A percentile compares a stretch with the other conserved stretches of the same genome.
Evolutionary conservation across 345 rosid genomes (phyloP).

Genomic region (Erodium maritimum): DNA sequence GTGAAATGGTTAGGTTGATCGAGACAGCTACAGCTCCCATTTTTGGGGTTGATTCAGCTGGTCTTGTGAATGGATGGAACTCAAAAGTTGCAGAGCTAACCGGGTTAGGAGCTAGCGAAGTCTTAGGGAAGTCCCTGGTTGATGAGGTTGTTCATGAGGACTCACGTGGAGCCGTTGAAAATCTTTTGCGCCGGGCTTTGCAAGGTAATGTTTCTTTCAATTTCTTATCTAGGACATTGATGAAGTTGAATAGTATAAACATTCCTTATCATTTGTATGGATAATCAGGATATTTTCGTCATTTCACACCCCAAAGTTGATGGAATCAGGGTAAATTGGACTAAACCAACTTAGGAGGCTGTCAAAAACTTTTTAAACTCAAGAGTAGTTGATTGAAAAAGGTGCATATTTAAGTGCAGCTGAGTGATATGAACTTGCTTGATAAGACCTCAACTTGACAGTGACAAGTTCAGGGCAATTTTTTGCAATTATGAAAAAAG

Average conservation of each 20-base stretch:
- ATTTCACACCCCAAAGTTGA: too few species aligned
- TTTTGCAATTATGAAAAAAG: too few species aligned
- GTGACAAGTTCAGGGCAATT: not conserved
- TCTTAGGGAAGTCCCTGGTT: slow-evolving; percentile 62
- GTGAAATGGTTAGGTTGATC: slow-evolving; percentile 81
- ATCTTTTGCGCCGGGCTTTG: slow-evolving; percentile 48
- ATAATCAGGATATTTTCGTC: too few species aligned
- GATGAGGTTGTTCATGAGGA: slow-evolving; percentile 56
- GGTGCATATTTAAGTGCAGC: too few species aligned
- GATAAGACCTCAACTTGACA: not conserved
- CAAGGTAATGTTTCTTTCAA: slow-evolving; percentile 30
- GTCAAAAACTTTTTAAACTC: too few species aligned
- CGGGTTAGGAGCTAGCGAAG: slow-evolving; percentile 45
- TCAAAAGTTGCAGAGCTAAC: slow-evolving; percentile 63
- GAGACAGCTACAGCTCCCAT: slow-evolving; percentile 82
- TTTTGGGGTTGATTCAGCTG: slow-evolving; percentile 67
- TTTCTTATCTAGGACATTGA: not conserved
- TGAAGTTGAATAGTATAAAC: not conserved
- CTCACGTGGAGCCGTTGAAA: slow-evolving; percentile 32
- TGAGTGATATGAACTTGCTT: not conserved
- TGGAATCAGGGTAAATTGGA: too few species aligned
- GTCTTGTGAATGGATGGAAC: slow-evolving; percentile 81
- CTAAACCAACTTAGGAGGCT: too few species aligned
- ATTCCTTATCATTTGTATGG: not conserved
- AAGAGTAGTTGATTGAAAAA: too few species aligned